Conservation (phyloP, 192 early-diverging fungal species). For the Haplosporangium gracile region DNA sequence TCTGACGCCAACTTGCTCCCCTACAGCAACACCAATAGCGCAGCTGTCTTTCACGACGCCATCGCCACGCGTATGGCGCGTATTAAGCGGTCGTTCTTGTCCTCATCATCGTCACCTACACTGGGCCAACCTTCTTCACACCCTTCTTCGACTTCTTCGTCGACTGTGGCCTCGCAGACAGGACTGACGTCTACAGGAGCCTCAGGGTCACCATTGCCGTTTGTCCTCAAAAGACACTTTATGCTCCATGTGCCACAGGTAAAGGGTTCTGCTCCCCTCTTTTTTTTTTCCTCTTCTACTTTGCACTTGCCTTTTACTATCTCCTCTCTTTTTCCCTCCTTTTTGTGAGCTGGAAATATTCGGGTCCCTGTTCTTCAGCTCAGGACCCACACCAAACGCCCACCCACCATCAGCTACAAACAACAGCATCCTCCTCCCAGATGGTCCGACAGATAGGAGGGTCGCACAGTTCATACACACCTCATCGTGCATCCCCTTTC, state of each 20-base stretch:
- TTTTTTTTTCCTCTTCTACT: not conserved
- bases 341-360: not conserved
- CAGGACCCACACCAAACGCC: not conserved
- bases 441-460: not conserved
- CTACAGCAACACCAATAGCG: conserved; percentile 21
- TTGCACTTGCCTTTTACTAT: not conserved
- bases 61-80: conserved; percentile 40
- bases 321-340: not conserved
- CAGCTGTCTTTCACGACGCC: conserved; percentile 34
- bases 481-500: conserved; percentile 1
- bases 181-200: not conserved
- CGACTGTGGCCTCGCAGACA: not conserved
- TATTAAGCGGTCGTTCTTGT: conserved; percentile 36
- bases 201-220: not conserved
- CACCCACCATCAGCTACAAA: not conserved
- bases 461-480: not conserved
- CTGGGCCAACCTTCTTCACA: not conserved
- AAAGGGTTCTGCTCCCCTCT: not conserved
- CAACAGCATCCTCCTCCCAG: not conserved
- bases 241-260: conserved; percentile 53
- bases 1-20: conserved; percentile 26
- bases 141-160: conserved; percentile 2
- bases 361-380: not conserved
- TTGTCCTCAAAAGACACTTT: conserved; percentile 40
- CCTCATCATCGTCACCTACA: conserved; percentile 9